phyloP scores from a whole-genome alignment of 2,329 filamentous ascomycete genomes.

The Paramyrothecium sp. region DNA sequence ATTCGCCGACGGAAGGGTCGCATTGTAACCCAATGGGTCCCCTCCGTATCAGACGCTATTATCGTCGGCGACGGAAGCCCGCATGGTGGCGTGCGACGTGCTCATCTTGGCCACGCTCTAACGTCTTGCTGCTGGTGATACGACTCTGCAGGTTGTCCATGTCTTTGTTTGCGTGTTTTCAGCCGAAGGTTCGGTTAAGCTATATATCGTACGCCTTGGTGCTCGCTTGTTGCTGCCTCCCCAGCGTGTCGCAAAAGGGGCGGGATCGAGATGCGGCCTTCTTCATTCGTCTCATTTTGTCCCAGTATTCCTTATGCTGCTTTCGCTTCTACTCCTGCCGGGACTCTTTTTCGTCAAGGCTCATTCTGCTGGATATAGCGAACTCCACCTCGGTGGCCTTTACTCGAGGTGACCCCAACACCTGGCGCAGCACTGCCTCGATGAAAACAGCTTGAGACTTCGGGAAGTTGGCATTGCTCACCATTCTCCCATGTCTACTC shows the following conservation, averaged over 20 bases:
- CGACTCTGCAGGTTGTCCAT: neutral
- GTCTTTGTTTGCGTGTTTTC: neutral
- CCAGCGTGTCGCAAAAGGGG: neutral
- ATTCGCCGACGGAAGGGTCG: no score
- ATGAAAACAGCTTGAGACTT: no score
- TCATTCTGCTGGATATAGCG: no score
- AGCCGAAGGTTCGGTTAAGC: neutral
- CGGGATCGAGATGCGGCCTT: neutral
- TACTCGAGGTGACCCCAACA: no score
- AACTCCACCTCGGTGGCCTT: no score
- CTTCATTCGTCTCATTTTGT: neutral
- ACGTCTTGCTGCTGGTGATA: neutral
- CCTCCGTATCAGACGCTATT: neutral
- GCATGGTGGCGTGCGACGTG: neutral
- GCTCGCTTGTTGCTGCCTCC: neutral
- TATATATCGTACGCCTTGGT: neutral
- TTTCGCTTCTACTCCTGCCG: no score
- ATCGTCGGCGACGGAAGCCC: neutral
- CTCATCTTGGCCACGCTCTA: neutral
- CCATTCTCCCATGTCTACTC: neutral
- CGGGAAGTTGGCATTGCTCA: no score
- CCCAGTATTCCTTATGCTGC: neutral
- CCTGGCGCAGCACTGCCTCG: no score
- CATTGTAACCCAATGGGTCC: no score
- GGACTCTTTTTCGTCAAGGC: no score